A percentile compares a stretch with the other conserved stretches of the same genome.
These are phyloP conservation scores for Aurantiochytrium sp. DNA, from an alignment of 108 stramenopile genomes.

Conservation along the genomic window DNA sequence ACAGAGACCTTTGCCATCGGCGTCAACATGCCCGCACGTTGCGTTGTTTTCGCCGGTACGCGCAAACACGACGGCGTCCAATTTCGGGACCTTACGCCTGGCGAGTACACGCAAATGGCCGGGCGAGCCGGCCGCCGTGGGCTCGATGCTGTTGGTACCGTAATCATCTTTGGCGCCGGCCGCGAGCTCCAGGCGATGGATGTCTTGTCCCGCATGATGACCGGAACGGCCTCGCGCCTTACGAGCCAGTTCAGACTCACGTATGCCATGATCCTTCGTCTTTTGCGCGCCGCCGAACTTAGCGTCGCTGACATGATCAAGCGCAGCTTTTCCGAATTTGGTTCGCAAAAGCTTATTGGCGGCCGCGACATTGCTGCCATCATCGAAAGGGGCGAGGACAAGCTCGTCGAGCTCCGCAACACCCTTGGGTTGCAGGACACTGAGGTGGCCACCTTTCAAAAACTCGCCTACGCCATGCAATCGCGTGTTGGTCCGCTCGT, in stretches of 20 bases:
- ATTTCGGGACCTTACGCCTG: constrained; percentile 57
- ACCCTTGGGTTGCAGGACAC: neutral
- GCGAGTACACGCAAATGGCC: constrained; percentile 97
- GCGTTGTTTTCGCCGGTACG: constrained; percentile 84
- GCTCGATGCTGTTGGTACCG: constrained; percentile 80
- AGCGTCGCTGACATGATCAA: constrained; percentile 93
- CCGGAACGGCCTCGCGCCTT: constrained; percentile 74
- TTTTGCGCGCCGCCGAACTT: constrained; percentile 87
- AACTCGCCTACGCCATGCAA: neutral
- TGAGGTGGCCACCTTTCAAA: neutral
- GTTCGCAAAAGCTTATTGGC: constrained; percentile 83
- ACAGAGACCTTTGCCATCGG: constrained; percentile 99
- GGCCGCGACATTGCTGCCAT: constrained; percentile 76
- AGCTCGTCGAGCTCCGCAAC: neutral
- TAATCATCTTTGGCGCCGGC: constrained; percentile 37
- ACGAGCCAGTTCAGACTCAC: constrained; percentile 84
- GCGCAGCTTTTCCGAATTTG: constrained; percentile 74
- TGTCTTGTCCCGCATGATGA: constrained; percentile 72
- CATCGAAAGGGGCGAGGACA: constrained; percentile 48
- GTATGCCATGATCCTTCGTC: constrained; percentile 92
- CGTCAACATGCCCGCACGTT: constrained; percentile 96
- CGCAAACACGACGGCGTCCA: constrained; percentile 89
- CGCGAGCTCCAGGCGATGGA: neutral
- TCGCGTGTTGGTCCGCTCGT: neutral
- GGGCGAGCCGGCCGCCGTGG: constrained; percentile 94